These are phyloP conservation scores for Nigrograna mackinnonii DNA, from an alignment of 2,329 filamentous ascomycete species.

Conservation along the genomic window DNA sequence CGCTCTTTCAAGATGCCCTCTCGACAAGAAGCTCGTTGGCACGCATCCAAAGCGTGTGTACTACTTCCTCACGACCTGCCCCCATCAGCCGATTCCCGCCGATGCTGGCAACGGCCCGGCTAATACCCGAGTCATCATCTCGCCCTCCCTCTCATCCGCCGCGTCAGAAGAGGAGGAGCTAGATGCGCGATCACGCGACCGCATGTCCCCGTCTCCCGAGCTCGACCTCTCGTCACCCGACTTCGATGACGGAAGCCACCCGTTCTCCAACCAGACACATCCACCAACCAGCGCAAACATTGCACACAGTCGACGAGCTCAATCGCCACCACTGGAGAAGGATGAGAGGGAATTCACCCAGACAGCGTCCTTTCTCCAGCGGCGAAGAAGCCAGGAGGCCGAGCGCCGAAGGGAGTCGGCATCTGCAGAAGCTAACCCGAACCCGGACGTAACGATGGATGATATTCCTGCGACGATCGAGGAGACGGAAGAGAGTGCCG, in stretches of 20 bases:
- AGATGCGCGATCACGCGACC: slow-evolving; percentile 59
- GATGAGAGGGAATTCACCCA: slow-evolving; percentile 97
- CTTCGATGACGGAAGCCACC: slow-evolving; percentile 71
- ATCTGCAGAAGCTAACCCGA: slow-evolving; percentile 35
- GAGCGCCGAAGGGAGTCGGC: slow-evolving; percentile 45
- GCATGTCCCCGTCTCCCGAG: slow-evolving; percentile 88
- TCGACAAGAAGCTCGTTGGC: slow-evolving; percentile 90
- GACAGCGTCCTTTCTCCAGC: slow-evolving; percentile 82
- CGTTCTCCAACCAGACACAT: slow-evolving; percentile 59
- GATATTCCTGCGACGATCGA: slow-evolving; percentile 42
- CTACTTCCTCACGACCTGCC: slow-evolving; percentile 90
- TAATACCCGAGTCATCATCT: slow-evolving; percentile 71
- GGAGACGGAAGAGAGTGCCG: slow-evolving; percentile 52
- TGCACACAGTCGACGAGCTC: slow-evolving; percentile 68
- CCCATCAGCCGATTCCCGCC: slow-evolving; percentile 79
- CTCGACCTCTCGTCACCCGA: slow-evolving; percentile 87
- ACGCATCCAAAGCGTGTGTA: slow-evolving; percentile 94
- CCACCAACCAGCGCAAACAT: slow-evolving; percentile 47
- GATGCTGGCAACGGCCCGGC: slow-evolving; percentile 55
- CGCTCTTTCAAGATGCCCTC: slow-evolving; percentile 76
- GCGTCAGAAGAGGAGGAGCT: slow-evolving; percentile 73
- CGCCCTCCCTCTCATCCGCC: slow-evolving; percentile 83
- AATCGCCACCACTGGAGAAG: slow-evolving; percentile 86
- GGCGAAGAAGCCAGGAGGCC: slow-evolving; percentile 51
- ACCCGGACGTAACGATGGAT: slow-evolving; percentile 38